Evolutionary conservation across 1,139 yeast species (phyloP), one percentile per base, ranked within the genome.

Genomic region (Kodamaea ohmeri): DNA sequence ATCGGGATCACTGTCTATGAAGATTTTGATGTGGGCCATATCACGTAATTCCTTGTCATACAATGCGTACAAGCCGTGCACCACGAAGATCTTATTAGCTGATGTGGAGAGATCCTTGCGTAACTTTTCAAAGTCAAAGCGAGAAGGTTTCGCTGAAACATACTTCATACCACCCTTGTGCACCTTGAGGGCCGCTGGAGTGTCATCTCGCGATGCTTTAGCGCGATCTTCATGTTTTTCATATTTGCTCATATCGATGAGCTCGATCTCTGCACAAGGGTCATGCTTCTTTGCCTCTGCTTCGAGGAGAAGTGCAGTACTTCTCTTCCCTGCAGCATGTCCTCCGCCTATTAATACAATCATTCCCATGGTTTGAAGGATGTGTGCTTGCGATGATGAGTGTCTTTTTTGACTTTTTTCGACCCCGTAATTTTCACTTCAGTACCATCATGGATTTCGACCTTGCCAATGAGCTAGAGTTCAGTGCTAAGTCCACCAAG

Each of bases 1-100:
- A 56, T 90, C 97, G 1, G 94, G 79, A 56, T 90, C 97, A 47
- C 90, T 76, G 49, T 86, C 94, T n/a, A 89, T 71, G 52, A 83
- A 90, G 2, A 89, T 79, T 51, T 79, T 83, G 50, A 89, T 67
- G 3, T 78, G 70, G 0, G 92, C 80, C 55, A 73, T 49, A 4
- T 67, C 67, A 30, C 86, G 63, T n/a, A 90, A 58, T 22, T 67
- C 68, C 35, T 65, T 63, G 53, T 87, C 83, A 53, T 79, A 84
- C 28, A 90, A 66, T 0, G 96, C 94, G 54, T 89, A 89, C 25
- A 84, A 65, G 0, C 97, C 97, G 55, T 83, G 83, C 2, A 88
- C 74, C 8, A 89, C 61, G 9, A 80, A 60, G 7, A 86, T 67
- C 44, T 63, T 70, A 16, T 40, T 42, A n/a, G 40, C 14, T 24